Evolutionary conservation across 495 filamentous ascomycete species (phyloP), one percentile per base, ranked within the genome.

Genomic region (Tuber calosporum): DNA sequence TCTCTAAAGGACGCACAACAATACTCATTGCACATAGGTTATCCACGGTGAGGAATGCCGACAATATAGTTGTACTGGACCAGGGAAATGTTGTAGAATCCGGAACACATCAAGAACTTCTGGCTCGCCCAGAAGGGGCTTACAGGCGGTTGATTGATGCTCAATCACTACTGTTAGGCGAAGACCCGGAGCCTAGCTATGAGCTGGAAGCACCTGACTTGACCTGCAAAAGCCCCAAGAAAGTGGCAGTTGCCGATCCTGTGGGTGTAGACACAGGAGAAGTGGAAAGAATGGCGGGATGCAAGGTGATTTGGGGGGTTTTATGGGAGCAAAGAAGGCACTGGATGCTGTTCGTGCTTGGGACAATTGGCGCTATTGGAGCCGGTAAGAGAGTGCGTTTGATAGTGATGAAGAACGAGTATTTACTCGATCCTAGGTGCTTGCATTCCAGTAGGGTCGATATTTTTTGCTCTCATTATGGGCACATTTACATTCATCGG

Each of bases 81-180:
- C 84, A 87, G 62, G 88, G 88, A 39, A 83, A 83, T 42, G 73
- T 84, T 42, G 43, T 87, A 3, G 94, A 97, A 84, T 87, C 86
- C 34, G 94, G 95, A 37, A 95, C 89, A 7, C 94, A 97, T 81
- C 85, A 91, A 48, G 89, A 96, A 75, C 87, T 98, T 2, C 85
- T 97, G 3, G 88, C 86, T 72, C 39, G 75, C 76, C 53, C 74
- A 62, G 72, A 68, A 15, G 78, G 82, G 5, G 62, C 42, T 37
- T 84, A 84, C 69, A 72, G 66, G 20, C 58, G 69, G 45, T 70
- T 83, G 20, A 82, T 81, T 39, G 69, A 75, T 26, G 73, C 75
- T 30, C 83, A 83, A 73, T 68, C 74, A 40, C 70, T 82, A 22
- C n/a, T 68, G 13, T 36, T 70, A 30, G 38, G 69, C 17, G 11